Percentiles rank a stretch among this genome's conserved stretches.
These are phyloP conservation scores for Fusarium sp. DNA, from an alignment of 2,329 filamentous ascomycete genomes.

Conservation along the genomic window DNA sequence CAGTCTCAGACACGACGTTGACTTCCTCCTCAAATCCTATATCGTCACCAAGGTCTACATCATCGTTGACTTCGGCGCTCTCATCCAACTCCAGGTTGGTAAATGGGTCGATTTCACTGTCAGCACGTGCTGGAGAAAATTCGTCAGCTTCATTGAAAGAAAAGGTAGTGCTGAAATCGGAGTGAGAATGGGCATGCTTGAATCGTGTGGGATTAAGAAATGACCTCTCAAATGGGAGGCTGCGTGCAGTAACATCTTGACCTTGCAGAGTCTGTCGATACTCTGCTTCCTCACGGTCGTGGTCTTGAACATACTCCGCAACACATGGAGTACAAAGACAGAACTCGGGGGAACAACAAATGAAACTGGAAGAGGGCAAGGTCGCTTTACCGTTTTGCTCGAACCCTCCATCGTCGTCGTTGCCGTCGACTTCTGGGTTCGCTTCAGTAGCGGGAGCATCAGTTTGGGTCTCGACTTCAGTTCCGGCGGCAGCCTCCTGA, in stretches of 20 bases:
- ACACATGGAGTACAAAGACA: slow-evolving; percentile 35
- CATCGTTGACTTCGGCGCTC: slow-evolving; percentile 29
- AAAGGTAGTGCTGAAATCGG: slow-evolving; percentile 36
- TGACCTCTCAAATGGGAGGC: not conserved
- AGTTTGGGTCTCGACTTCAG: slow-evolving; percentile 23
- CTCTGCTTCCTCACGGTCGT: slow-evolving; percentile 31
- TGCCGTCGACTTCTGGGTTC: slow-evolving; percentile 16
- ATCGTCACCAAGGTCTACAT: slow-evolving; percentile 30
- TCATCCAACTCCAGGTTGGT: slow-evolving; percentile 43
- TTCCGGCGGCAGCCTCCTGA: slow-evolving; percentile 12
- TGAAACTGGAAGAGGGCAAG: slow-evolving; percentile 15
- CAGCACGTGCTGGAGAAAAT: slow-evolving; percentile 37
- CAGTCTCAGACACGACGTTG: slow-evolving; percentile 19
- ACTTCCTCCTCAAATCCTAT: slow-evolving; percentile 31
- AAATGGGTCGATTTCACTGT: slow-evolving; percentile 44
- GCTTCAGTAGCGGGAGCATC: slow-evolving; percentile 11
- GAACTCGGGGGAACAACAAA: slow-evolving; percentile 35
- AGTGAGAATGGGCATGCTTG: slow-evolving; percentile 21
- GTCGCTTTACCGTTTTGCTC: slow-evolving; percentile 44
- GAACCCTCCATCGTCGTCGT: slow-evolving; percentile 13
- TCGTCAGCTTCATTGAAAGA: slow-evolving; percentile 44
- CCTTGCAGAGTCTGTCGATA: slow-evolving; percentile 23
- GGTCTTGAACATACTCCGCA: slow-evolving; percentile 27
- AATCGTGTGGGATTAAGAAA: not conserved
- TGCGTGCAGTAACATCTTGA: not conserved